Percentiles rank a stretch among this genome's conserved stretches.
Evolutionary conservation across 2,329 filamentous ascomycete species (phyloP).

Genomic region (Rhinocladiella similis): DNA sequence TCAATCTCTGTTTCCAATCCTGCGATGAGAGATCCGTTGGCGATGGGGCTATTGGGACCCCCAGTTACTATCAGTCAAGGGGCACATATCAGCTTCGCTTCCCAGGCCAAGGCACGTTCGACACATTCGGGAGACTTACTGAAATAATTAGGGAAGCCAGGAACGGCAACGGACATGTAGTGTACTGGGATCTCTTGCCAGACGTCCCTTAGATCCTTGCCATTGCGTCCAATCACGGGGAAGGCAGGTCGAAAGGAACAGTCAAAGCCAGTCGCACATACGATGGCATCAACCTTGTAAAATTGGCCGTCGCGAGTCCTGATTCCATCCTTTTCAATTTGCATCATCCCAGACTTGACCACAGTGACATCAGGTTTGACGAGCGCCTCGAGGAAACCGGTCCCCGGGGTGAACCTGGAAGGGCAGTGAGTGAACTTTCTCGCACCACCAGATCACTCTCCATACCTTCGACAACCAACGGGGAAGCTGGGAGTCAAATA

Average conservation of each 20-base stretch:
- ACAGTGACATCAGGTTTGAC: conserved; percentile 26
- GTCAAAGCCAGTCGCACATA: conserved; percentile 42
- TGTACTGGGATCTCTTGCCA: conserved; percentile 36
- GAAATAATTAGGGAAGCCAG: conserved; percentile 45
- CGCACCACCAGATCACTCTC: not conserved
- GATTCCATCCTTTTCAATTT: conserved; percentile 25
- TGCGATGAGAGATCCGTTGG: conserved; percentile 32
- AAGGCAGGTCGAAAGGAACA: conserved; percentile 30
- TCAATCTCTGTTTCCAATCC: conserved; percentile 29
- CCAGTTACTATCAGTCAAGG: too few relatives aligned
- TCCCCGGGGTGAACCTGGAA: conserved; percentile 12
- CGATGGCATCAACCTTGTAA: conserved; percentile 31
- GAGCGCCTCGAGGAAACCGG: conserved; percentile 30
- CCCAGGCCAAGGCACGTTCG: too few relatives aligned
- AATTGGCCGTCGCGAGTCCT: conserved; percentile 23
- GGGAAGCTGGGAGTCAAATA: conserved; percentile 38
- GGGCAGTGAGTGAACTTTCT: too few relatives aligned
- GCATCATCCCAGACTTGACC: conserved; percentile 17
- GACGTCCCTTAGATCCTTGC: conserved; percentile 17
- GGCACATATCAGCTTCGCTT: too few relatives aligned
- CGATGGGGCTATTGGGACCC: conserved; percentile 32
- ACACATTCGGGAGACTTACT: conserved; percentile 9
- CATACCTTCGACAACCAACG: conserved; percentile 47
- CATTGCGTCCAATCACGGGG: conserved; percentile 33
- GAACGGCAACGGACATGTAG: conserved; percentile 49